Base-by-base conservation (phyloP, 768 basidiomycete species). In the Cystofilobasidium macerans region DNA sequence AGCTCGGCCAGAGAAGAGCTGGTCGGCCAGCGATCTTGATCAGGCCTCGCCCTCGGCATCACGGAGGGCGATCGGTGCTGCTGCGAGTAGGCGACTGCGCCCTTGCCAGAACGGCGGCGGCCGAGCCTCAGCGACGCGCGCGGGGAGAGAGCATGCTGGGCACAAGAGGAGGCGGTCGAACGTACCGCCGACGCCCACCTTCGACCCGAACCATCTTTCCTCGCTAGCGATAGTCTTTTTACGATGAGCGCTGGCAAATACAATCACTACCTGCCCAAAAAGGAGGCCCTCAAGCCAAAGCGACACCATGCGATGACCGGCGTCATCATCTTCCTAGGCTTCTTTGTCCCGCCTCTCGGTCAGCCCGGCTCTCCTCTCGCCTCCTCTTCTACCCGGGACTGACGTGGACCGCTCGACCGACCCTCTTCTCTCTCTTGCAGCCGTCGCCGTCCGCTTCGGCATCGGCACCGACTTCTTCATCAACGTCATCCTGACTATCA, bases 401-500 rank as follows among this genome's bases (percentile, higher is more conserved):
- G 33, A 59, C 26, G 7, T 6, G 5, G 43, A 18, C 30, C 58
- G 18, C 3, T 42, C 42, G 48, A 61, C 59, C 32, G 47, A 36
- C 32, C 24, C n/a, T 47, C n/a, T 20, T 38, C 45, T 36, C 33
- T 20, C 32, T 30, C 26, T 38, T 47, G 24, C 26, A 95, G 92
- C 93, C 68, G 92, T 95, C 35, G 92, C 90, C 7, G 86, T 89
- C 28, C 82, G 93, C 64, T 97, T 97, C 74, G 93, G 93, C 35
- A 83, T 94, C 71, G 91, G 89, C 18, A 78, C 78, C 62, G 93
- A 97, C 75, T 93, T 95, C 78, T 93, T 86, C 83, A 78, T 95
- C 71, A 95, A 95, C 77, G 75, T 89, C 5, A 73, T 94, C 70
- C 77, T 93, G 40, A 92, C 89, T n/a, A 82, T 97, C 62, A 86